Base-by-base conservation (phyloP, 148 eudicot species). In the Vaccinium vitisidaea region DNA sequence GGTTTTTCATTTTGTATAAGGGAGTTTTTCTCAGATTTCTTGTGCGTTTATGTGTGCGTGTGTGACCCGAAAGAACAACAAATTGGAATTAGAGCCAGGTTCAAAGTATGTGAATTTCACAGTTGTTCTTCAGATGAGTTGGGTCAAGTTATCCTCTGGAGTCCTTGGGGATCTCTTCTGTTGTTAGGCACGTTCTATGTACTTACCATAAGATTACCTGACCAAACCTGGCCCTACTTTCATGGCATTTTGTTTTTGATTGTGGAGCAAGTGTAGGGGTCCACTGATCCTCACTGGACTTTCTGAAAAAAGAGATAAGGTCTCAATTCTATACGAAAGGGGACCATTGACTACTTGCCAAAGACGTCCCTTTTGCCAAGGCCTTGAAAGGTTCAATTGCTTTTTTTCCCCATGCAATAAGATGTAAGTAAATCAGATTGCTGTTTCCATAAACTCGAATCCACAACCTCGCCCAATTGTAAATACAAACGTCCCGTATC, bases 291-390 rank as follows among this genome's bases (percentile, higher is more conserved):
- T 69, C 12, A 12, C 13, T 30, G 75, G 46, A 19, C 73, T 65
- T 39, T 46, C 6, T 67, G 39, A 12, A 43, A 49, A 58, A 52
- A 50, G 77, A 43, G 77, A 50, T 82, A 39, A 49, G 58, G 50
- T 82, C 15, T 50, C 55, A 8, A 8, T 19, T 30, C 15, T 13
- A 27, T 48, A 36, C 15, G 27, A 16, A 53, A 55, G 23, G 82
- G 82, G 82, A 79, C 67, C 67, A 79, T 23, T 32, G 48, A 54
- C 13, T 8, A 61, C 55, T 36, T 30, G 82, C 48, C 69, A 79
- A 56, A 56, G 14, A 79, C 5, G 25, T 55, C 82, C 82, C 39
- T 53, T n/a, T n/a, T n/a, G n/a, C n/a, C n/a, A n/a, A n/a, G 67
- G 65, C 65, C 67, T 7, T 32, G 6, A 69, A 27, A 27, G 10